Conservation (phyloP, 345 rosid genomes). For the Citrus cavaleriei region DNA sequence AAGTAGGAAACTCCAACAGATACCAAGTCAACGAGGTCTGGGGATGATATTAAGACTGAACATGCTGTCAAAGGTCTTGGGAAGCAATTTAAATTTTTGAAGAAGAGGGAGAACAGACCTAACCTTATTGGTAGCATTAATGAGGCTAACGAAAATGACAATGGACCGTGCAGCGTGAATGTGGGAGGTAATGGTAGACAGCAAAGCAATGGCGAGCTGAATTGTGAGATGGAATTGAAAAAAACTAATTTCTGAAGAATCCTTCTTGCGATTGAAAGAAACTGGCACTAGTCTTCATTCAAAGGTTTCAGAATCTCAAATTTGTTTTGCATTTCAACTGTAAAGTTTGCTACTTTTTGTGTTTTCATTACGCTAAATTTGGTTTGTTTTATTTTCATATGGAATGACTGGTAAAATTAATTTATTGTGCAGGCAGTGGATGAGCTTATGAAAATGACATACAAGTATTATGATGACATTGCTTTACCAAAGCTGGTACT, state of each 20-base stretch:
- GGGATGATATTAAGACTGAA: conserved; percentile 22
- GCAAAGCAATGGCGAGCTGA: conserved; percentile 17
- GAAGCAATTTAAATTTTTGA: conserved; percentile 55
- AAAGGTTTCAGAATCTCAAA: conserved; percentile 33
- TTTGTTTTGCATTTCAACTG: not conserved
- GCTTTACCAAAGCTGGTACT: no score
- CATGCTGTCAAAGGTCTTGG: conserved; percentile 63
- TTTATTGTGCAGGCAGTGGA: not conserved
- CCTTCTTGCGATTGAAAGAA: conserved; percentile 45
- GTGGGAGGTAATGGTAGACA: conserved; percentile 24
- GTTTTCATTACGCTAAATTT: not conserved
- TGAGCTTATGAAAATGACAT: no score
- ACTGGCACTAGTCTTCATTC: conserved; percentile 56
- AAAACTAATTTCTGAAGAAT: conserved; percentile 48
- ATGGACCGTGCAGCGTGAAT: conserved; percentile 14
- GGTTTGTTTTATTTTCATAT: not conserved
- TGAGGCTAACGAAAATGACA: conserved; percentile 8
- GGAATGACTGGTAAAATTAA: conserved; percentile 11
- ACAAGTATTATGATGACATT: no score
- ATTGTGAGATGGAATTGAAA: conserved; percentile 37
- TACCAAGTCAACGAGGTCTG: conserved; percentile 25
- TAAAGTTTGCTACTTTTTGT: not conserved
- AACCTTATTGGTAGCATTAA: not conserved
- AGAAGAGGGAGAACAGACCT: conserved; percentile 22
- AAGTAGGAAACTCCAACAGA: conserved; percentile 47